phyloP scores from a whole-genome alignment of 768 basidiomycete species.

The Chalciporus pseudorubinellus region DNA sequence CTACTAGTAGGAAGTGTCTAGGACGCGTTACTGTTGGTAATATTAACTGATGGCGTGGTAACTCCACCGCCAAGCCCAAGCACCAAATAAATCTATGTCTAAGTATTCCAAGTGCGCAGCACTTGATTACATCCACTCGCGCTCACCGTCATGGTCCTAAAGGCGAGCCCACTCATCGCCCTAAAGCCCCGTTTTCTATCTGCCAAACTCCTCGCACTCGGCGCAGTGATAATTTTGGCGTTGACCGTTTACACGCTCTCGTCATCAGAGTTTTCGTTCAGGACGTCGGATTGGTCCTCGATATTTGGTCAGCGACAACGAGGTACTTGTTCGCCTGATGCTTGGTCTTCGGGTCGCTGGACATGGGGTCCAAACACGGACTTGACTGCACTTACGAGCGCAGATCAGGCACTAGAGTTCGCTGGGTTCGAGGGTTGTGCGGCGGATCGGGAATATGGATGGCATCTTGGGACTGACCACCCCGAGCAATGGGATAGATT shows the following conservation, averaged over 20 bases:
- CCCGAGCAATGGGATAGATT: conserved; percentile 49
- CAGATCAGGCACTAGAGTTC: conserved; percentile 47
- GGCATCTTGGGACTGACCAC: conserved; percentile 60
- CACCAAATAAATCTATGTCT: no score
- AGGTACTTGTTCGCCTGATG: conserved; percentile 33
- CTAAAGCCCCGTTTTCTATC: conserved; percentile 24
- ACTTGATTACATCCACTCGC: not conserved
- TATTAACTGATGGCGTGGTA: no score
- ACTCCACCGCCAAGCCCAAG: no score
- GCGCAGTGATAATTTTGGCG: conserved; percentile 24
- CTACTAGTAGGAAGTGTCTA: no score
- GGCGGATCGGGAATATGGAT: conserved; percentile 56
- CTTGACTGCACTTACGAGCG: conserved; percentile 33
- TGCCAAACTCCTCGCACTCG: conserved; percentile 25
- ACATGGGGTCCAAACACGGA: conserved; percentile 36
- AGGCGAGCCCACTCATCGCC: conserved; percentile 1
- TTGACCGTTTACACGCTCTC: conserved; percentile 32
- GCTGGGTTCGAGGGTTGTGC: conserved; percentile 64
- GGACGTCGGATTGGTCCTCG: conserved; percentile 18
- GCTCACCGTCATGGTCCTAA: conserved; percentile 6
- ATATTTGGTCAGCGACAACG: conserved; percentile 29
- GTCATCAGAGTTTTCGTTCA: conserved; percentile 16
- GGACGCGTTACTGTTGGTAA: no score
- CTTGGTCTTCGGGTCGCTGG: conserved; percentile 43
- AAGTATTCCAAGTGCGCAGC: not conserved